Evolutionary conservation across 1,284 basidiomycete species (phyloP).

Genomic region (Caloboletus firmus): DNA sequence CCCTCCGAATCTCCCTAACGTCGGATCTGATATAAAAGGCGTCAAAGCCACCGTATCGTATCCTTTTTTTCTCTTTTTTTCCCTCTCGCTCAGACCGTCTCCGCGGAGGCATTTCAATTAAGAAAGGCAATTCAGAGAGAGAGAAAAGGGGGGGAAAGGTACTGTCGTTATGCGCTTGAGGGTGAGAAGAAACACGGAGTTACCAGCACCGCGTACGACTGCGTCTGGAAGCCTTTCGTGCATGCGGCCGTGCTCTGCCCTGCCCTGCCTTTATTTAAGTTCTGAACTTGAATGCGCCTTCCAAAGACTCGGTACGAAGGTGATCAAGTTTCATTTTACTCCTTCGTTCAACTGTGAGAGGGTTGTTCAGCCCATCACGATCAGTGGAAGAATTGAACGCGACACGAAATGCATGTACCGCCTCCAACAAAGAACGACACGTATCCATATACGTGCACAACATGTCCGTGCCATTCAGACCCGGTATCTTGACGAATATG

Average conservation of each 20-base stretch:
- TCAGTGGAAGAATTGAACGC: neutral
- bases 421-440: constrained; percentile 6
- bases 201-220: neutral
- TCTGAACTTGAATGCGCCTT: no score
- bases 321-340: constrained; percentile 12
- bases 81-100: neutral
- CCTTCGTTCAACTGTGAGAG: neutral
- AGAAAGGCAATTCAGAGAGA: neutral
- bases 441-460: neutral
- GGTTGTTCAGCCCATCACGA: neutral
- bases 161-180: constrained; percentile 18
- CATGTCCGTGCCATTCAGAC: neutral
- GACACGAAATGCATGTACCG: constrained; percentile 10
- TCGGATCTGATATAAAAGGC: constrained; percentile 19
- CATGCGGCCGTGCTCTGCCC: no score
- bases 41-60: neutral
- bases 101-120: constrained; percentile 13
- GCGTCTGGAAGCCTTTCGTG: no score
- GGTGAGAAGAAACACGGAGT: constrained; percentile 10
- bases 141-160: neutral
- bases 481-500: constrained; percentile 12
- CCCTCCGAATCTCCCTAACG: constrained; percentile 6
- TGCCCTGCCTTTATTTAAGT: neutral
- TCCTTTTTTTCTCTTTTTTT: neutral
- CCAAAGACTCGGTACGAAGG: no score